These are phyloP conservation scores for Pythium brassicae DNA, from an alignment of 352 stramenopile genomes.

Conservation along the genomic window DNA sequence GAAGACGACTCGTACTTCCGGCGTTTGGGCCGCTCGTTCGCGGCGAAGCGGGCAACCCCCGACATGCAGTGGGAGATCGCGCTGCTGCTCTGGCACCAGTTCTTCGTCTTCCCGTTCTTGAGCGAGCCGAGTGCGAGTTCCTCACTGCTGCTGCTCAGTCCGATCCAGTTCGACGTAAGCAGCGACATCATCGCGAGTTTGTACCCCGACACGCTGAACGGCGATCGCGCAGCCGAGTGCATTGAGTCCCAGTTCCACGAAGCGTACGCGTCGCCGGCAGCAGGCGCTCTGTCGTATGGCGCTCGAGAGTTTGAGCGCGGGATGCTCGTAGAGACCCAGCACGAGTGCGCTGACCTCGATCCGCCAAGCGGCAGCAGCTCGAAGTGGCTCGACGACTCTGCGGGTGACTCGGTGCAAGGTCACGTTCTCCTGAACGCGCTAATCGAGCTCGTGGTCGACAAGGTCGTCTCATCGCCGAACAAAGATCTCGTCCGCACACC, in stretches of 20 bases:
- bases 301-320: constrained; percentile 3
- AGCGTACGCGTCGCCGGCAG: not conserved
- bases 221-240: not conserved
- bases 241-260: constrained; percentile 1
- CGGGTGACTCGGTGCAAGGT: not conserved
- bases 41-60: not conserved
- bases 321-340: not conserved
- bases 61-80: constrained; percentile 4
- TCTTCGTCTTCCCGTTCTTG: not conserved
- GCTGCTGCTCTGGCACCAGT: constrained; percentile 5
- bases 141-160: no score
- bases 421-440: constrained; percentile 1
- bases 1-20: constrained; percentile 10
- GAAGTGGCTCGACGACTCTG: not conserved
- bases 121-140: not conserved
- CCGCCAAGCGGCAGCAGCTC: not conserved
- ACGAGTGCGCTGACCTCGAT: not conserved
- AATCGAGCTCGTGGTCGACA: constrained; percentile 2
- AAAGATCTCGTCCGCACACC: not conserved
- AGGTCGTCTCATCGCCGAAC: not conserved
- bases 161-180: not conserved
- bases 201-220: not conserved
- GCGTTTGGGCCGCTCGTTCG: constrained; percentile 4
- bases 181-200: not conserved
- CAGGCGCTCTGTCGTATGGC: not conserved